Percentiles rank a stretch among this genome's conserved stretches.
These are phyloP conservation scores for Candida taoyuanica DNA, from an alignment of 805 yeast species.

Conservation along the genomic window DNA sequence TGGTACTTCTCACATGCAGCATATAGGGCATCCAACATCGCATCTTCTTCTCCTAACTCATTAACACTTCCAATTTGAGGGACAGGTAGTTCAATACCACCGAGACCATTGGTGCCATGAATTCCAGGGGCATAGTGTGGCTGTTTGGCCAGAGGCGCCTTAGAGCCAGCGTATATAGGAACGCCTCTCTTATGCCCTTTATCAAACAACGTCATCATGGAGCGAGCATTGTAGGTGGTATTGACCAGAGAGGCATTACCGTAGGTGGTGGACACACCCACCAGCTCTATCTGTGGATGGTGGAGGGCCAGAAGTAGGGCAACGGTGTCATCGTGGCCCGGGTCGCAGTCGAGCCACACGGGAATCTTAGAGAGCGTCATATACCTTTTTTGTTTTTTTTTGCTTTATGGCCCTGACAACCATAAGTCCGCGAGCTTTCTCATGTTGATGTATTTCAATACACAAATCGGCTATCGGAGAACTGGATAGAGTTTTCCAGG, in stretches of 20 bases:
- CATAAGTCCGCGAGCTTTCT: too few species aligned
- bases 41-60: conserved; percentile 36
- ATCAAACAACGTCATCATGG: conserved; percentile 57
- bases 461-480: too few species aligned
- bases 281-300: conserved; percentile 41
- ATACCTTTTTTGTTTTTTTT: background rate
- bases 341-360: conserved; percentile 88
- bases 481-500: too few species aligned
- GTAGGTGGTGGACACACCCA: conserved; percentile 34
- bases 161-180: conserved; percentile 65
- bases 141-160: conserved; percentile 47
- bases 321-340: conserved; percentile 85
- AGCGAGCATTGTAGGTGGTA: conserved; percentile 67
- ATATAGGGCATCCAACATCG: conserved; percentile 30
- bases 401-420: too few species aligned
- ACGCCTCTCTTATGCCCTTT: conserved; percentile 32
- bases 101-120: conserved; percentile 74
- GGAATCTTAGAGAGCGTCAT: conserved; percentile 40
- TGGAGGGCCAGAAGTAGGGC: conserved; percentile 63
- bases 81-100: conserved; percentile 60
- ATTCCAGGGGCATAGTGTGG: conserved; percentile 54
- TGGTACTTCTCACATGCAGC: conserved; percentile 39
- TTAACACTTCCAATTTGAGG: conserved; percentile 34
- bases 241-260: conserved; percentile 40
- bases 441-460: too few species aligned